phyloP scores from a whole-genome alignment of 495 filamentous ascomycete species.

The Hypoxylon trugodes region DNA sequence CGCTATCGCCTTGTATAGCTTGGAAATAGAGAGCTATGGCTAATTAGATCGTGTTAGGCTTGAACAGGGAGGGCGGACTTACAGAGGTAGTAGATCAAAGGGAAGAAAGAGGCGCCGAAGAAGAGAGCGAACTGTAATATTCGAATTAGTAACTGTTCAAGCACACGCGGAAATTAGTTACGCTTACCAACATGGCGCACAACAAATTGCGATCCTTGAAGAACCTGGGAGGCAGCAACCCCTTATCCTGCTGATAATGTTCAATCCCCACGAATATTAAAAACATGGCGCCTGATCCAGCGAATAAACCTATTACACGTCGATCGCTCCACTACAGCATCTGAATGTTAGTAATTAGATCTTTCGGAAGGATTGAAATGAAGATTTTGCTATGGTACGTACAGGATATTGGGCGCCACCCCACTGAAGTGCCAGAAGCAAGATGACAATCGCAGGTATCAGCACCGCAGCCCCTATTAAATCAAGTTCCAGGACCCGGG shows the following conservation, averaged over 20 bases:
- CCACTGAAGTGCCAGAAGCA: constrained; percentile 72
- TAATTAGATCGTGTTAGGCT: background rate
- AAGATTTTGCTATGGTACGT: constrained; percentile 45
- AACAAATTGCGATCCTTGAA: constrained; percentile 64
- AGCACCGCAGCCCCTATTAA: constrained; percentile 59
- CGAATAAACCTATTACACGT: constrained; percentile 51
- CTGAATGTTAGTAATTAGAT: constrained; percentile 14
- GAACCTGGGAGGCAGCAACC: constrained; percentile 64
- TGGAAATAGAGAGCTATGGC: constrained; percentile 82
- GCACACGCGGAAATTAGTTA: constrained; percentile 56
- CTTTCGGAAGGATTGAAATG: constrained; percentile 7
- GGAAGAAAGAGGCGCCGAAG: constrained; percentile 72
- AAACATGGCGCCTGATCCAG: constrained; percentile 58
- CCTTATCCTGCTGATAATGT: constrained; percentile 58
- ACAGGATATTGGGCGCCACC: constrained; percentile 63
- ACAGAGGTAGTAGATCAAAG: constrained; percentile 75
- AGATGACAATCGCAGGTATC: constrained; percentile 61
- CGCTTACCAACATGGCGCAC: constrained; percentile 51
- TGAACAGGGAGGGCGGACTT: constrained; percentile 11
- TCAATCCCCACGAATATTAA: constrained; percentile 60
- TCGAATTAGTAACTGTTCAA: constrained; percentile 40
- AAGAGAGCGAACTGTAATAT: constrained; percentile 59
- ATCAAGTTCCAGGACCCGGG: constrained; percentile 60
- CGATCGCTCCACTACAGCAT: constrained; percentile 25
- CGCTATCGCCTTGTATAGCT: constrained; percentile 75